These are phyloP conservation scores for Pseudogymnoascus sp. DNA, from an alignment of 2,329 filamentous ascomycete species.

Conservation along the genomic window DNA sequence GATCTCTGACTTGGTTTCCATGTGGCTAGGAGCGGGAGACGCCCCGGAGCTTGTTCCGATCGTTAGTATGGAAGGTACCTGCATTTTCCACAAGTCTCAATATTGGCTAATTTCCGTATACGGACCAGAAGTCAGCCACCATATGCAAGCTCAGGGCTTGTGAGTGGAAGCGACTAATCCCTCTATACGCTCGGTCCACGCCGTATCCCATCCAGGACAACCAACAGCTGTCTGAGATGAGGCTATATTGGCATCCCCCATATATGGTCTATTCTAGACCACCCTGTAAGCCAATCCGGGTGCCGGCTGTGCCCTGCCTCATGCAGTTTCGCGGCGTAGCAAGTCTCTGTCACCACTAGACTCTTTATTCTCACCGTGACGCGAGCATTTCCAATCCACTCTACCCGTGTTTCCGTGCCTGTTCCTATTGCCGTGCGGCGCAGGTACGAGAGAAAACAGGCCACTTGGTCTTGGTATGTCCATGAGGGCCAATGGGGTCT, in stretches of 20 bases:
- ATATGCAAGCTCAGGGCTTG: neutral
- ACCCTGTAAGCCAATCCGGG: neutral
- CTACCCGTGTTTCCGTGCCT: neutral
- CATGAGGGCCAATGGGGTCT: neutral
- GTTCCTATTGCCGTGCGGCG: neutral
- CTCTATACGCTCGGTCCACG: neutral
- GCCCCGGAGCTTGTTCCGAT: neutral
- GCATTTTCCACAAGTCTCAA: neutral
- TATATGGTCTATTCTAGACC: neutral
- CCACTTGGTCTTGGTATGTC: neutral
- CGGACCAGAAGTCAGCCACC: neutral
- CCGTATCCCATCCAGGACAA: neutral
- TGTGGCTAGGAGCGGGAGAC: neutral
- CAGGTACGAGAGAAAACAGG: neutral
- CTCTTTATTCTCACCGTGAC: constrained; percentile 4
- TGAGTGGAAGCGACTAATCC: neutral
- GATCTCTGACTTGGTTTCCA: constrained; percentile 8
- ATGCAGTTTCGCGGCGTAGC: constrained; percentile 5
- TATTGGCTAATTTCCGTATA: constrained; percentile 7
- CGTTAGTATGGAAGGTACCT: constrained; percentile 2
- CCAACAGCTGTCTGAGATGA: neutral
- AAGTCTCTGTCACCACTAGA: constrained; percentile 2
- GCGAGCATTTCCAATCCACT: neutral
- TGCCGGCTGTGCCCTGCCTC: neutral
- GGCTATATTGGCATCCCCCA: neutral